Conservation (phyloP, 768 basidiomycete species). For the Mycena capillaripes region DNA sequence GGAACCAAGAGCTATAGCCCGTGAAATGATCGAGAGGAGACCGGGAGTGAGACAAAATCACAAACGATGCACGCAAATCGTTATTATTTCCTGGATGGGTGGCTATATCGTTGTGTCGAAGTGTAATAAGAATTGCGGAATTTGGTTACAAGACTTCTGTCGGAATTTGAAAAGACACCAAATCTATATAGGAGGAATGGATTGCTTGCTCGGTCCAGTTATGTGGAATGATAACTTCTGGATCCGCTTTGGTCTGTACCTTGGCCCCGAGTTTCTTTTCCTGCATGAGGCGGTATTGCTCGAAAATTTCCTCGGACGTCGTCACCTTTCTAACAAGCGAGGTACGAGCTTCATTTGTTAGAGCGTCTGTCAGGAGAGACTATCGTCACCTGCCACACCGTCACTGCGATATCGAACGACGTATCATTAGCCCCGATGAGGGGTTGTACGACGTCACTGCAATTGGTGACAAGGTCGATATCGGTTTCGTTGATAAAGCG, state of each 20-base stretch:
- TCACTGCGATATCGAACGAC: constrained; percentile 39
- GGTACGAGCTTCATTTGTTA: too few relatives aligned
- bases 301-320: too few relatives aligned
- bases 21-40: constrained; percentile 3
- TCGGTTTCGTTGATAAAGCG: constrained; percentile 4
- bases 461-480: neutral
- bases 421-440: constrained; percentile 30
- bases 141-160: constrained; percentile 45
- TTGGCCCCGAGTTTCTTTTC: neutral
- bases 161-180: constrained; percentile 46
- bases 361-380: too few relatives aligned
- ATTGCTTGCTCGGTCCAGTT: too few relatives aligned
- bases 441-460: constrained; percentile 34
- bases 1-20: constrained; percentile 4
- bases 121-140: neutral
- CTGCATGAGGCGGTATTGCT: too few relatives aligned
- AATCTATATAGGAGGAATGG: too few relatives aligned
- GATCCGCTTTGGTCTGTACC: too few relatives aligned
- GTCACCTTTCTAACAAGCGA: too few relatives aligned
- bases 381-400: constrained; percentile 34
- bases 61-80: constrained; percentile 16
- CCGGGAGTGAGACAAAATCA: neutral
- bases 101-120: too few relatives aligned
- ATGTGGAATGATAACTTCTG: too few relatives aligned
- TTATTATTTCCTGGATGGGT: neutral